These are phyloP conservation scores for Alliaria petiolata DNA, from an alignment of 345 rosid species.

Conservation along the genomic window DNA sequence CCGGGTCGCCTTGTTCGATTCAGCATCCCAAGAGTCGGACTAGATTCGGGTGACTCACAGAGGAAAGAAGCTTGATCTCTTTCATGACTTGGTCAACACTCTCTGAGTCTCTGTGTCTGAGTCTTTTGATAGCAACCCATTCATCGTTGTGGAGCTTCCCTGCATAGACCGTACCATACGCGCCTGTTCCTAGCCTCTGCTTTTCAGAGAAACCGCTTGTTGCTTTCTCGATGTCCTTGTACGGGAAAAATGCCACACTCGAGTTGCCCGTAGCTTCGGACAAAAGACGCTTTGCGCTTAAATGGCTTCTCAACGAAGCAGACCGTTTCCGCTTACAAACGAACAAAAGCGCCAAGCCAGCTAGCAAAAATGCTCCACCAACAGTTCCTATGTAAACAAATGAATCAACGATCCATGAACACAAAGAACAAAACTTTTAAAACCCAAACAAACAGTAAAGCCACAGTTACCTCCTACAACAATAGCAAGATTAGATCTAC, in stretches of 20 bases:
- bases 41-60: slow-evolving; percentile 88
- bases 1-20: slow-evolving; percentile 83
- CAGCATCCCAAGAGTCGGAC: slow-evolving; percentile 92
- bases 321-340: slow-evolving; percentile 42
- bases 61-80: slow-evolving; percentile 90
- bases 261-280: slow-evolving; percentile 73
- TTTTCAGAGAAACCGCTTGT: slow-evolving; percentile 66
- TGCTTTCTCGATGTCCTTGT: slow-evolving; percentile 77
- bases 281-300: slow-evolving; percentile 71
- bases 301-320: slow-evolving; percentile 39
- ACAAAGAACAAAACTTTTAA: not conserved
- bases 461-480: slow-evolving; percentile 63
- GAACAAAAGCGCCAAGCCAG: slow-evolving; percentile 38
- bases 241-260: slow-evolving; percentile 59
- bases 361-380: slow-evolving; percentile 56
- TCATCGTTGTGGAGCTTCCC: slow-evolving; percentile 65
- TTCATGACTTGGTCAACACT: slow-evolving; percentile 90
- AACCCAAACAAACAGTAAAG: not conserved
- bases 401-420: slow-evolving; percentile 14
- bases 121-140: slow-evolving; percentile 87
- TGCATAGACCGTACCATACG: slow-evolving; percentile 89
- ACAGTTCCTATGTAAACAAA: slow-evolving; percentile 41
- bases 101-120: slow-evolving; percentile 63
- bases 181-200: slow-evolving; percentile 84
- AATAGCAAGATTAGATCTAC: slow-evolving; percentile 42